Percentiles rank a stretch among this genome's conserved stretches.
phyloP scores from a whole-genome alignment of 2,329 filamentous ascomycete genomes.

The Basipetospora sp. region DNA sequence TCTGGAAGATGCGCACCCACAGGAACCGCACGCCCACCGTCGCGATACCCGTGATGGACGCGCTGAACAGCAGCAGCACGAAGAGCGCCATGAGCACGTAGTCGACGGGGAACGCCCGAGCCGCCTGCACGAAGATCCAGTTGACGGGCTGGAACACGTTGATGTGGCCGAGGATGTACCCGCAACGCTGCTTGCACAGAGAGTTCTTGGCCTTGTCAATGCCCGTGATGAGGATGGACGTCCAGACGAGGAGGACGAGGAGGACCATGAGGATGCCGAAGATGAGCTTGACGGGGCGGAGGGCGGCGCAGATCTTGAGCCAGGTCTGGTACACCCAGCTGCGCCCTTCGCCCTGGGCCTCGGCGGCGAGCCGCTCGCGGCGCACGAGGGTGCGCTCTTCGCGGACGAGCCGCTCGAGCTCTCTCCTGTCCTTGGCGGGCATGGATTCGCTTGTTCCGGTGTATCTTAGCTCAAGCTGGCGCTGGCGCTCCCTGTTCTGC shows the following conservation, averaged over 20 bases:
- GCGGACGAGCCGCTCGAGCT: constrained; percentile 71
- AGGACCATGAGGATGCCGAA: constrained; percentile 66
- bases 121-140: constrained; percentile 68
- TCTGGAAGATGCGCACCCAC: constrained; percentile 85
- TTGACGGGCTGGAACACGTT: constrained; percentile 94
- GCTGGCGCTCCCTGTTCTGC: constrained; percentile 77
- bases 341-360: constrained; percentile 63
- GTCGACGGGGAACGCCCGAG: constrained; percentile 77
- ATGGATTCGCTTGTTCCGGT: constrained; percentile 60
- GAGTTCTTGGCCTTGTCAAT: constrained; percentile 97
- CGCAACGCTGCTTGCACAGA: constrained; percentile 75
- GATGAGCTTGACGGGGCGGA: constrained; percentile 78
- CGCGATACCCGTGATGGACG: constrained; percentile 74
- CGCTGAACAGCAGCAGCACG: constrained; percentile 74
- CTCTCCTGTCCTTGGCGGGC: constrained; percentile 71
- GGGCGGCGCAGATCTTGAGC: constrained; percentile 66
- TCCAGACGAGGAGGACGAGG: constrained; percentile 62
- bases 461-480: constrained; percentile 77
- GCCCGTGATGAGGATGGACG: constrained; percentile 85
- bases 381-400: constrained; percentile 87
- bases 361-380: constrained; percentile 72
- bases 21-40: constrained; percentile 86
- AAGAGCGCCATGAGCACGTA: constrained; percentile 79
- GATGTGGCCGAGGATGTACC: constrained; percentile 75
- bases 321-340: constrained; percentile 59